Base-by-base conservation (phyloP, 768 basidiomycete genomes). In the Mycena indigotica region DNA sequence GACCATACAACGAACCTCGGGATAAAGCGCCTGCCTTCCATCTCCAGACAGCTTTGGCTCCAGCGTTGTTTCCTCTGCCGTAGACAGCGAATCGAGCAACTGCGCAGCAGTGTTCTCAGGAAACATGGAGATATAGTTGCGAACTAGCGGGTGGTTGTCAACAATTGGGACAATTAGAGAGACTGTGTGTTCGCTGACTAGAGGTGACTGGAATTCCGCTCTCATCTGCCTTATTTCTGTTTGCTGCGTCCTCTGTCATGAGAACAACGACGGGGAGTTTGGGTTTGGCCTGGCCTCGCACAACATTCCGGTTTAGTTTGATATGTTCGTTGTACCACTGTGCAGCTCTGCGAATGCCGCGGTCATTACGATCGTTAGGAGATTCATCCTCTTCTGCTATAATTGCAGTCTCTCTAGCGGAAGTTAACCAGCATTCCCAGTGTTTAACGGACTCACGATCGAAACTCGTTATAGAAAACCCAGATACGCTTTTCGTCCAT, bases 291-390 rank as follows among this genome's bases (percentile, higher is more conserved):
- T 80, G 82, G 1, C 83, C 84, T 24, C 82, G 83, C 51, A 83
- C 70, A 15, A 78, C 77, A 26, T 79, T 83, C 15, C 77, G 79
- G 4, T 75, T 80, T 3, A 83, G 73, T 0, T 74, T 69, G 49
- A 97, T 72, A 68, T 96, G 93, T 2, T 81, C 69, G 41, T 84
- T 84, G 72, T 98, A 99, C 93, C 95, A 99, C 41, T 84, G 75
- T 1, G 93, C 81, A 1, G 92, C 89, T 67, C 85, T 89, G 49
- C 97, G 84, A 58, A 99, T 99, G 5, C 92, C 89, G 83, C 97
- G 77, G 69, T 98, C 97, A 67, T 98, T 98, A 25, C 91, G 81
- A 69, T 99, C 97, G 64, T 98, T 98, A 0, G 94, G 92, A 0
- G 85, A 85, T 72, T 95, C 93, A 3, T 79, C 85, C 54, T 89